Evolutionary conservation across 306 rosid species (phyloP), one percentile per base, ranked within the genome.

Genomic region (Fragaria vesca): DNA sequence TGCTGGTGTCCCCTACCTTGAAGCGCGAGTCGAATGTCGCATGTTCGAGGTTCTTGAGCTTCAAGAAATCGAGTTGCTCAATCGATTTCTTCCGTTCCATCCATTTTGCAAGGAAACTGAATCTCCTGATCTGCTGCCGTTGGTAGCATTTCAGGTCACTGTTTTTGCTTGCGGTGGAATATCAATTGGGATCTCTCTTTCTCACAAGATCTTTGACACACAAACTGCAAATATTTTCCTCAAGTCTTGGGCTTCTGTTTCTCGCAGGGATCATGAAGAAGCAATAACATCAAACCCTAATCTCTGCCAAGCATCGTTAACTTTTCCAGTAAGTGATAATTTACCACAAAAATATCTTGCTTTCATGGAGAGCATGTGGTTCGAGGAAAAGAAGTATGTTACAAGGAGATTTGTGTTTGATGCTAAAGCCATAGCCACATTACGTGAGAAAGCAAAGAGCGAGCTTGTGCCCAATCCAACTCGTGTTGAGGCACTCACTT

Each of bases 111-210:
- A 45, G 5, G 84, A 84, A 11, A 69, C 79, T 1, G 46, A 51
- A 13, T 63, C 43, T 48, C 52, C 69, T 8, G 50, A 82, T 45
- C 28, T 24, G 26, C 54, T 77, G 28, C 82, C 89, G 11, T 80
- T 70, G 48, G 26, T 86, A 9, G 79, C 80, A 20, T 54, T 82
- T 16, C 90, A 88, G 38, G 82, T 86, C 34, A 88, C 47, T 79
- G 26, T 42, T 0, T 88, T 88, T 24, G 55, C 57, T 43, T 88
- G 89, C 57, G 88, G 90, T 61, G 84, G 90, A 28, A 66, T 86
- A 68, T 87, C 92, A 34, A 57, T 86, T 60, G 88, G 80, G 0
- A 28, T 84, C 52, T 83, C 86, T 68, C 55, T 78, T 7, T 88
- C 82, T 11, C 90, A 88, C 69, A 88, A 76, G 3, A 32, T 80